Percentiles rank a stretch among this genome's conserved stretches.
Evolutionary conservation across 805 yeast species (phyloP).

Genomic region (Cyberlindnera suaveolens): DNA sequence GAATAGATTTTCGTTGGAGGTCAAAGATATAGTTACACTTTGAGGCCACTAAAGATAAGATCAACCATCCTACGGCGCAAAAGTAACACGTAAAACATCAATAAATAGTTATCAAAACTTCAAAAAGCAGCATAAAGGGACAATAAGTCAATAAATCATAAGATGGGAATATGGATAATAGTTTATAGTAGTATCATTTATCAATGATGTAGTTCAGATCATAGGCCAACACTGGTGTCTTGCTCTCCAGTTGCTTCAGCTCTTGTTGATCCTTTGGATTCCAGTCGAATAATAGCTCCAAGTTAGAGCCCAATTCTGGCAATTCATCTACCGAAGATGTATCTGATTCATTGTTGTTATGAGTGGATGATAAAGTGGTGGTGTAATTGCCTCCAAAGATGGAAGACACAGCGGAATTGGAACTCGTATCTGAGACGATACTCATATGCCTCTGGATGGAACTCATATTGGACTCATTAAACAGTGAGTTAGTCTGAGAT

Average conservation of each 20-base stretch:
- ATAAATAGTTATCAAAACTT: too few relatives aligned
- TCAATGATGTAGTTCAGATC: constrained; percentile 3
- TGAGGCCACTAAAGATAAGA: too few relatives aligned
- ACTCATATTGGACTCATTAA: background rate
- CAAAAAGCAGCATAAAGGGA: too few relatives aligned
- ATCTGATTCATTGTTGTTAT: constrained; percentile 4
- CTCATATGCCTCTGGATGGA: background rate
- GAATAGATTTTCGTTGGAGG: too few relatives aligned
- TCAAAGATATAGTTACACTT: too few relatives aligned
- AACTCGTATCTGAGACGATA: background rate
- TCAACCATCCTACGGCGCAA: too few relatives aligned
- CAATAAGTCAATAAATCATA: background rate
- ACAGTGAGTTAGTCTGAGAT: background rate
- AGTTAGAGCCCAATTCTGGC: constrained; percentile 7
- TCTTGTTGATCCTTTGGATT: background rate
- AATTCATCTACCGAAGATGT: constrained; percentile 13
- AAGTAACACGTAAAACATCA: too few relatives aligned
- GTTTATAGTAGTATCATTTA: background rate
- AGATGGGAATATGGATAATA: background rate
- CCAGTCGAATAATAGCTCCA: constrained; percentile 11
- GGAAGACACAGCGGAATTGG: constrained; percentile 4
- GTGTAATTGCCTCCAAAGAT: constrained; percentile 7
- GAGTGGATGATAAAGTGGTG: constrained; percentile 1
- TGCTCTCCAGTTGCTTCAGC: background rate
- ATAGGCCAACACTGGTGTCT: constrained; percentile 1